Conservation (phyloP, 78 protist species). For the Dictyostelium discoideum region DNA sequence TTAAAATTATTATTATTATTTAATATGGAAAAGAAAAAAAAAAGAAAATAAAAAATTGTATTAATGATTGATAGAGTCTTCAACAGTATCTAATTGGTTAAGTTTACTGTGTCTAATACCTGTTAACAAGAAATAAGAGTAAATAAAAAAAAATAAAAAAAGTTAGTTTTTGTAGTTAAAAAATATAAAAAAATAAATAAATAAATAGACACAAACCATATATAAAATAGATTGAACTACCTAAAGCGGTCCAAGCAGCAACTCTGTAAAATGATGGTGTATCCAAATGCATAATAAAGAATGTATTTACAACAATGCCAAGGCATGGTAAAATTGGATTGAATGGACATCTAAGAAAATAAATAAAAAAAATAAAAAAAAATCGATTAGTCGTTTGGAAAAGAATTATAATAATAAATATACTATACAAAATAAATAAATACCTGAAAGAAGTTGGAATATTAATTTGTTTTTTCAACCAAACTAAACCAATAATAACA, state of each 20-base stretch:
- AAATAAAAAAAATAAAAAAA: neutral
- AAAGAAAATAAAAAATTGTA: neutral
- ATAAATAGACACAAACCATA: conserved; percentile 19
- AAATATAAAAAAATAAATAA: neutral
- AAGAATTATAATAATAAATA: neutral
- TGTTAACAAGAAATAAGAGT: neutral
- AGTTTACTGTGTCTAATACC: conserved; percentile 68
- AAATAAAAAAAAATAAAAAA: neutral
- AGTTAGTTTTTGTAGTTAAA: neutral
- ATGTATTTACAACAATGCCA: conserved; percentile 74
- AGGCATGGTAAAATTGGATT: conserved; percentile 68
- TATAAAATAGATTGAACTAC: conserved; percentile 58
- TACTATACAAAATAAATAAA: neutral
- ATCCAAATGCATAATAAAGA: conserved; percentile 56
- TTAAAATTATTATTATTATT: neutral
- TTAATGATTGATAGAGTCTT: neutral
- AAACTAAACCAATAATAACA: neutral
- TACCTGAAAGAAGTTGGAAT: conserved; percentile 27
- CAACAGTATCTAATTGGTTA: neutral
- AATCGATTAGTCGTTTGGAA: neutral
- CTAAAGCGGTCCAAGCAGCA: conserved; percentile 64
- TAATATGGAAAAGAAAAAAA: neutral
- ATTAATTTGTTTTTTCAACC: conserved; percentile 5
- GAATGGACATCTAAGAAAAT: conserved; percentile 40
- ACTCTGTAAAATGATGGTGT: conserved; percentile 46